These are phyloP conservation scores for Litsea cubeba DNA, from an alignment of 164 flowering plant species.

Conservation along the genomic window DNA sequence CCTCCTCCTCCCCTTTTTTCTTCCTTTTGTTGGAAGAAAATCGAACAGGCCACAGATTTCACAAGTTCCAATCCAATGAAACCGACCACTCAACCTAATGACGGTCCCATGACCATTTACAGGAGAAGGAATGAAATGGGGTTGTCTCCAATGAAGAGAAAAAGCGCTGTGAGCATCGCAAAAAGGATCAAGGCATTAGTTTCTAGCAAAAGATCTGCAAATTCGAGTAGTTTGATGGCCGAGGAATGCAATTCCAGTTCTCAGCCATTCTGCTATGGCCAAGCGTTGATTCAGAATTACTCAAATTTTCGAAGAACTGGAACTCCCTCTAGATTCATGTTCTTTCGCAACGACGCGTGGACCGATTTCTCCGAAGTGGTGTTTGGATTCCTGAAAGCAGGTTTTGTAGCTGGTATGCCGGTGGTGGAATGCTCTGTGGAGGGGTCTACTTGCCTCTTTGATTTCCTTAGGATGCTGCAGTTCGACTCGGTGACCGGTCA, in stretches of 20 bases:
- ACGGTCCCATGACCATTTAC: neutral
- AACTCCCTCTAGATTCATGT: slow-evolving; percentile 14
- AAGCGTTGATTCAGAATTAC: slow-evolving; percentile 15
- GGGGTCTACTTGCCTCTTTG: slow-evolving; percentile 14
- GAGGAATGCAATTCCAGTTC: slow-evolving; percentile 1
- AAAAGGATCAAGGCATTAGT: neutral
- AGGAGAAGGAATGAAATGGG: neutral
- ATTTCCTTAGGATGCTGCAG: slow-evolving; percentile 18
- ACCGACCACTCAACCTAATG: neutral
- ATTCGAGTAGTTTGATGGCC: neutral
- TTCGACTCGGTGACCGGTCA: slow-evolving; percentile 1
- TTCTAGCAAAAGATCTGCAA: neutral
- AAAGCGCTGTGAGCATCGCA: neutral
- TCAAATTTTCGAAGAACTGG: slow-evolving; percentile 10
- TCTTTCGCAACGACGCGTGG: slow-evolving; percentile 5
- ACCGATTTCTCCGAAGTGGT: slow-evolving; percentile 6
- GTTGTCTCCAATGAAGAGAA: slow-evolving; percentile 1
- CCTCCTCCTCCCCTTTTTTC: neutral
- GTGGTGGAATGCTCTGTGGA: neutral
- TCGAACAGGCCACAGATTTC: too few species aligned
- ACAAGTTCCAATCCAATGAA: neutral
- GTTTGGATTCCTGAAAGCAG: slow-evolving; percentile 1
- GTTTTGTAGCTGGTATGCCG: slow-evolving; percentile 8
- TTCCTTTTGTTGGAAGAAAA: neutral
- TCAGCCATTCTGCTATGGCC: slow-evolving; percentile 1